Conservation (phyloP, 305 asterid genomes). For the Fraxinus floribunda region DNA sequence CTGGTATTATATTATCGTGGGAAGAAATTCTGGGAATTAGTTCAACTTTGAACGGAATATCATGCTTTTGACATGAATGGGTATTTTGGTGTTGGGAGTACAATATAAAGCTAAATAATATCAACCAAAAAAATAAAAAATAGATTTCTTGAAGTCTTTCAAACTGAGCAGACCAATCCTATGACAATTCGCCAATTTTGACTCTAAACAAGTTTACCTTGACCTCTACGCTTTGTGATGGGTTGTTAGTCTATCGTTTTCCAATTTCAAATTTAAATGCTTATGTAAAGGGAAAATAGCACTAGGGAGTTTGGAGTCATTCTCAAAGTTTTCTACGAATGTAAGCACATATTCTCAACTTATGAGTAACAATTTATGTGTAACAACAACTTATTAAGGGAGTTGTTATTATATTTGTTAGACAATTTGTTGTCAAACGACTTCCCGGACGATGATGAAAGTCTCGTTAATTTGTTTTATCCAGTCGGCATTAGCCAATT, state of each 20-base stretch:
- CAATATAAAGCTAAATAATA: background rate
- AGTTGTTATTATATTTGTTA: no score
- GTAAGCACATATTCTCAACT: no score
- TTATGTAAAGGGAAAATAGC: background rate
- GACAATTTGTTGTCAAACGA: no score
- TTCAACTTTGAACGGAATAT: slow-evolving; percentile 25
- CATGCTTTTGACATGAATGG: slow-evolving; percentile 6
- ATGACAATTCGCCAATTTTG: background rate
- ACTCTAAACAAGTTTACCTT: background rate
- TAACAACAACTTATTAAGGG: no score
- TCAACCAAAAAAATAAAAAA: no score
- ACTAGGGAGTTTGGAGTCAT: no score
- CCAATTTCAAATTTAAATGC: background rate
- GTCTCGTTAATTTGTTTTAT: no score
- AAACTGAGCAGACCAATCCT: background rate
- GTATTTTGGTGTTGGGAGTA: background rate
- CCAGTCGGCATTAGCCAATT: no score
- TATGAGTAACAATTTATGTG: no score
- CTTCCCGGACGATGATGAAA: no score
- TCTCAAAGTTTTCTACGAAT: no score
- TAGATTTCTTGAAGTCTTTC: background rate
- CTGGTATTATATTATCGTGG: background rate
- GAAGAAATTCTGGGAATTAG: slow-evolving; percentile 12
- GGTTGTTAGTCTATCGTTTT: background rate
- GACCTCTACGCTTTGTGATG: background rate